These are phyloP conservation scores for Penicillium cataractarum DNA, from an alignment of 495 filamentous ascomycete species.

Conservation along the genomic window DNA sequence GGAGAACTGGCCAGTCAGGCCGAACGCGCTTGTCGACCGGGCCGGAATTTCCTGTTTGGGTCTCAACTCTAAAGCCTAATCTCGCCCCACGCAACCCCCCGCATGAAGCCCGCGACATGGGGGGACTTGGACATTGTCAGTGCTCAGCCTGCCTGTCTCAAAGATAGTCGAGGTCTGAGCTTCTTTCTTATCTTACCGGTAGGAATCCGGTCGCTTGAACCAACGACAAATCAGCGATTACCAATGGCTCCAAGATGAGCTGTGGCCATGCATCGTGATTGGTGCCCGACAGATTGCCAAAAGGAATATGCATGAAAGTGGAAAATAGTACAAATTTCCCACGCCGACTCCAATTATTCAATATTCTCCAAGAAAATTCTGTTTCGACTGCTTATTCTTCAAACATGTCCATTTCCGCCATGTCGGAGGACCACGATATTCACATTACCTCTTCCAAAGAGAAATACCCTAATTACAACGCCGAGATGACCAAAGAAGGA, in stretches of 20 bases:
- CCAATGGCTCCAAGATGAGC: slow-evolving; percentile 5
- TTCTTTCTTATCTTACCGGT: slow-evolving; percentile 2
- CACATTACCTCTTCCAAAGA: slow-evolving; percentile 1
- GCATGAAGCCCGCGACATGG: background rate
- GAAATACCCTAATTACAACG: slow-evolving; percentile 9
- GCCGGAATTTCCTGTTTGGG: background rate
- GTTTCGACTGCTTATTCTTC: background rate
- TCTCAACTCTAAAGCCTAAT: background rate
- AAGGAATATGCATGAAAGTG: background rate
- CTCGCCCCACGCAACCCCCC: background rate
- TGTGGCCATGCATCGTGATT: slow-evolving; percentile 1
- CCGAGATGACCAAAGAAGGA: slow-evolving; percentile 11
- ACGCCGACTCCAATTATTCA: background rate
- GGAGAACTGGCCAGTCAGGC: background rate
- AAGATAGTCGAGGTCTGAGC: background rate
- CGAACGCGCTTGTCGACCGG: background rate
- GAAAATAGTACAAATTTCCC: slow-evolving; percentile 1
- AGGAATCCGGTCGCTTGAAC: slow-evolving; percentile 4
- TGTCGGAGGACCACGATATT: slow-evolving; percentile 2
- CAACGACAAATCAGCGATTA: slow-evolving; percentile 13
- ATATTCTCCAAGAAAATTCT: background rate
- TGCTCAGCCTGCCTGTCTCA: background rate
- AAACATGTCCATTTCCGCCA: slow-evolving; percentile 1
- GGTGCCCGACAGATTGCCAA: background rate
- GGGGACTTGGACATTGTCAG: background rate